These are phyloP conservation scores for Annulohypoxylon moriforme DNA, from an alignment of 495 filamentous ascomycete species.

Conservation along the genomic window DNA sequence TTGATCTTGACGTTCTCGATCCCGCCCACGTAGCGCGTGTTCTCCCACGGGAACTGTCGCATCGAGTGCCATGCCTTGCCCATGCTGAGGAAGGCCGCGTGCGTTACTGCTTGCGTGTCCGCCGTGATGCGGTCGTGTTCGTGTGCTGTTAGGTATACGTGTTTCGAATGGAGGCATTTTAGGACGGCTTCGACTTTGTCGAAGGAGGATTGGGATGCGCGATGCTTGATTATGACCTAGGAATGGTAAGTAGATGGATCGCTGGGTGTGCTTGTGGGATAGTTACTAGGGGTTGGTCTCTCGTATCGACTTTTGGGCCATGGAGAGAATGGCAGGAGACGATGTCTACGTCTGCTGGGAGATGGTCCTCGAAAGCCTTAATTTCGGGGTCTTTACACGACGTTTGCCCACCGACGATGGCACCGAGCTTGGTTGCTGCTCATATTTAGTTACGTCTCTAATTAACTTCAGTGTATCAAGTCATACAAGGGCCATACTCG, in stretches of 20 bases:
- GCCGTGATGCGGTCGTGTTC: conserved; percentile 97
- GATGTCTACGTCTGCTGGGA: conserved; percentile 90
- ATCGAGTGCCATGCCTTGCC: conserved; percentile 95
- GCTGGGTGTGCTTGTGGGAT: not conserved
- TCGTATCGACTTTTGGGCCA: conserved; percentile 88
- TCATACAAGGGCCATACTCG: conserved; percentile 87
- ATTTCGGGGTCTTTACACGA: conserved; percentile 99
- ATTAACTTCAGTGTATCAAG: conserved; percentile 33
- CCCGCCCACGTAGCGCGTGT: conserved; percentile 89
- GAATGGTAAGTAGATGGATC: not conserved
- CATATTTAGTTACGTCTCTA: conserved; percentile 15
- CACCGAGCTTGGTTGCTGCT: conserved; percentile 88
- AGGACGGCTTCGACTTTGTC: conserved; percentile 82
- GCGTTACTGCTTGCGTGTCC: conserved; percentile 97
- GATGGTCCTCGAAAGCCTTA: conserved; percentile 87
- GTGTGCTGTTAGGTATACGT: conserved; percentile 85
- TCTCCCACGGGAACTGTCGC: conserved; percentile 95
- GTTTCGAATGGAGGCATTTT: conserved; percentile 80
- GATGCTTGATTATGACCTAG: conserved; percentile 91
- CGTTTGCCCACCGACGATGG: conserved; percentile 96
- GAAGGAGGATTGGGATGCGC: conserved; percentile 80
- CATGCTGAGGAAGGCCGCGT: conserved; percentile 97
- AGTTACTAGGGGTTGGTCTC: conserved; percentile 83
- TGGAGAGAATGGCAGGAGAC: conserved; percentile 97
- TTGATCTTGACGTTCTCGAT: conserved; percentile 99